These are phyloP conservation scores for Elongisporangium prolatum DNA, from an alignment of 352 stramenopile genomes.

Conservation along the genomic window DNA sequence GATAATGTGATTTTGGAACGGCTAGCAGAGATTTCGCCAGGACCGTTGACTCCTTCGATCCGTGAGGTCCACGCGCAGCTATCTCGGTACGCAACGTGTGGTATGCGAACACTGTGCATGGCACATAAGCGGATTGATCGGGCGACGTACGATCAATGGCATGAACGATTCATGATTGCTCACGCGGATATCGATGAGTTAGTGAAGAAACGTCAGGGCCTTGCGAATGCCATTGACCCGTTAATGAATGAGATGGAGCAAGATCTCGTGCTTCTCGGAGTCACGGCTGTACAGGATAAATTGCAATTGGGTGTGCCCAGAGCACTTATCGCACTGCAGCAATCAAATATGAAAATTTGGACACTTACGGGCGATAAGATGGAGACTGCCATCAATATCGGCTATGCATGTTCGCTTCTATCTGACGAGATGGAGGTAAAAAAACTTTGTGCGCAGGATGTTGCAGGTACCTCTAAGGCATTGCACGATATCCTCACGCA, in stretches of 20 bases:
- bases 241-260: slow-evolving; percentile 84
- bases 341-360: slow-evolving; percentile 93
- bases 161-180: slow-evolving; percentile 43
- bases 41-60: slow-evolving; percentile 4
- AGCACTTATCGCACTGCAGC: slow-evolving; percentile 78
- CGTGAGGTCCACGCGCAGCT: slow-evolving; percentile 52
- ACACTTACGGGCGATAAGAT: slow-evolving; percentile 94
- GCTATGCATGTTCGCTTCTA: slow-evolving; percentile 87
- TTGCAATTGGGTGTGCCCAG: slow-evolving; percentile 88
- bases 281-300: slow-evolving; percentile 93
- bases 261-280: slow-evolving; percentile 73
- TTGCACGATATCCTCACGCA: slow-evolving; percentile 37
- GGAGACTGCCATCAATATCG: slow-evolving; percentile 95
- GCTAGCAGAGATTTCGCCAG: slow-evolving; percentile 17
- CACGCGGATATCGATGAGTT: slow-evolving; percentile 65
- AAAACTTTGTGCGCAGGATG: slow-evolving; percentile 20
- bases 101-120: slow-evolving; percentile 78
- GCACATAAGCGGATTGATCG: slow-evolving; percentile 56
- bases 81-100: slow-evolving; percentile 55
- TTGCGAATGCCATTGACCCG: slow-evolving; percentile 62
- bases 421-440: slow-evolving; percentile 76
- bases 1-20: slow-evolving; percentile 81
- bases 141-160: slow-evolving; percentile 53
- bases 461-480: slow-evolving; percentile 32
- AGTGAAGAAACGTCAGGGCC: slow-evolving; percentile 60